Evolutionary conservation across 2,329 filamentous ascomycete genomes (phyloP).

Genomic region (Tympanopsis confertula): DNA sequence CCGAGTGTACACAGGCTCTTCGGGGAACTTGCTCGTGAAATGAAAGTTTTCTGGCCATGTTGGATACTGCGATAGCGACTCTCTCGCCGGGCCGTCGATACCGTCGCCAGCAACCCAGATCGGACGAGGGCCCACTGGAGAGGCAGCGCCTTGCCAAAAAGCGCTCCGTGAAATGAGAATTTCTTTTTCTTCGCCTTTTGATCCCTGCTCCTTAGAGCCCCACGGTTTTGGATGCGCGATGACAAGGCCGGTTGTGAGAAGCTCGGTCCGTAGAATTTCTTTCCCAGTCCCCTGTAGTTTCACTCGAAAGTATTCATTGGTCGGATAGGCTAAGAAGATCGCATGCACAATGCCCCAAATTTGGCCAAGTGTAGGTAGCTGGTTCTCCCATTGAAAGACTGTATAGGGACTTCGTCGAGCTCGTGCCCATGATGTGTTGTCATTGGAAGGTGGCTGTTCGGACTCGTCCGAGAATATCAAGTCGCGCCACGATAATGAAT

Average conservation of each 20-base stretch:
- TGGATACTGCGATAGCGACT: constrained; percentile 20
- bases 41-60: constrained; percentile 26
- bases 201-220: constrained; percentile 13
- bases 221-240: constrained; percentile 24
- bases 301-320: constrained; percentile 29
- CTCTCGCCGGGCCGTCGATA: constrained; percentile 17
- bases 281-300: constrained; percentile 21
- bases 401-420: constrained; percentile 27
- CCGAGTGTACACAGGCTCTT: constrained; percentile 22
- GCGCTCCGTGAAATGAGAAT: constrained; percentile 34
- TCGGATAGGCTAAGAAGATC: constrained; percentile 27
- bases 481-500: constrained; percentile 22
- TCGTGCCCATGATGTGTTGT: constrained; percentile 26
- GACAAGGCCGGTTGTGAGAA: constrained; percentile 27
- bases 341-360: constrained; percentile 33
- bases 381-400: constrained; percentile 24
- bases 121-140: constrained; percentile 21
- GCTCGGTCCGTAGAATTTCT: constrained; percentile 21
- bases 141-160: constrained; percentile 8
- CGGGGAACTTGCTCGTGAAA: constrained; percentile 32
- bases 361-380: constrained; percentile 26
- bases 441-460: constrained; percentile 12
- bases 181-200: constrained; percentile 20
- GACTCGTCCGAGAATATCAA: constrained; percentile 11
- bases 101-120: constrained; percentile 21